These are phyloP conservation scores for Pseudocercospora musae DNA, from an alignment of 2,329 filamentous ascomycete species.

Conservation along the genomic window DNA sequence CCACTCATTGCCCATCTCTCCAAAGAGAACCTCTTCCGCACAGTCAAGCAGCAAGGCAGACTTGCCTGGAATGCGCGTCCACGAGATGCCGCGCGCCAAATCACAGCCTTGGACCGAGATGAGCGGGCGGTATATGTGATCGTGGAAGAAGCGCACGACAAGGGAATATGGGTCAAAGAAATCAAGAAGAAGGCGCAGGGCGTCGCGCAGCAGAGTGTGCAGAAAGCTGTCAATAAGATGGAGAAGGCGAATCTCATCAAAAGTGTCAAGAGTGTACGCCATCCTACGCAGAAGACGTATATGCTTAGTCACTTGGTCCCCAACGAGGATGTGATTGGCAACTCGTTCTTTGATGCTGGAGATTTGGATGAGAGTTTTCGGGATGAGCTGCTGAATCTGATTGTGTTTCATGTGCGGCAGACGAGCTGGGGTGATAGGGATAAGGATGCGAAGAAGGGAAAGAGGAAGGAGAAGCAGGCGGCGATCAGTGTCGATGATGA, in stretches of 20 bases:
- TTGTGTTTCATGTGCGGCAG: conserved; percentile 69
- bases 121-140: conserved; percentile 84
- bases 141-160: conserved; percentile 79
- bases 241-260: conserved; percentile 79
- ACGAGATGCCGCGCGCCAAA: conserved; percentile 30
- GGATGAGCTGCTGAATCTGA: conserved; percentile 66
- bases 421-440: conserved; percentile 63
- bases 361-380: conserved; percentile 88
- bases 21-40: conserved; percentile 32
- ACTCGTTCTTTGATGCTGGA: conserved; percentile 90
- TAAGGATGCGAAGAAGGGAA: conserved; percentile 32
- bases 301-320: conserved; percentile 83
- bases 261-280: conserved; percentile 86
- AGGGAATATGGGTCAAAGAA: conserved; percentile 87
- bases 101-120: conserved; percentile 54
- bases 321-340: conserved; percentile 85
- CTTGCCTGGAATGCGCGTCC: conserved; percentile 32
- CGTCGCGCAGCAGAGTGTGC: conserved; percentile 80
- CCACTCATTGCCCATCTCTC: conserved; percentile 33
- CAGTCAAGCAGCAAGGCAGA: conserved; percentile 28
- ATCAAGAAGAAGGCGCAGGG: conserved; percentile 72
- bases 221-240: conserved; percentile 77
- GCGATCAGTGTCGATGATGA: conserved; percentile 12
- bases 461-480: conserved; percentile 1
- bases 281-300: conserved; percentile 90